Conservation (phyloP, 2,329 filamentous ascomycete species). For the Exophiala xenobiotica region DNA sequence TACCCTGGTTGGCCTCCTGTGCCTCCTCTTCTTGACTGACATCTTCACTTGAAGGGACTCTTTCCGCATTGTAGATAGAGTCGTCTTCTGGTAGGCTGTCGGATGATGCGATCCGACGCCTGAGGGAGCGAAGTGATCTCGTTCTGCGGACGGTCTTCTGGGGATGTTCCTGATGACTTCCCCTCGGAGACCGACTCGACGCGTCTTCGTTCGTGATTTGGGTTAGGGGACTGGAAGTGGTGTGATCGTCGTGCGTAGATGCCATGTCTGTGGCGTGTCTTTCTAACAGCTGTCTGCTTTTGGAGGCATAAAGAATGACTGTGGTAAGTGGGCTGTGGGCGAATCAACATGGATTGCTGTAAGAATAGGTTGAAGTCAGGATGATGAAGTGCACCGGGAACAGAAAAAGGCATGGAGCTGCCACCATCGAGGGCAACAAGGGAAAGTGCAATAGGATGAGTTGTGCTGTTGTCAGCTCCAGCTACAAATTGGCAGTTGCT, state of each 20-base stretch:
- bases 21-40: not conserved
- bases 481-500: not conserved
- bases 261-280: not conserved
- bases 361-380: not conserved
- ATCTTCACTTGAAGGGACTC: slow-evolving; percentile 34
- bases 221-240: not conserved
- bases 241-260: not conserved
- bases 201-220: not conserved
- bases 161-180: slow-evolving; percentile 2
- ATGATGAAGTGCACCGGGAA: not conserved
- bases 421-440: not conserved
- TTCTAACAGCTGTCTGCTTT: not conserved
- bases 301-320: not conserved
- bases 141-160: slow-evolving; percentile 19
- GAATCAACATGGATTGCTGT: too few relatives aligned
- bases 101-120: slow-evolving; percentile 32
- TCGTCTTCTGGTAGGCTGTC: slow-evolving; percentile 38
- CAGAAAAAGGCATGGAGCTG: too few relatives aligned
- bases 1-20: slow-evolving; percentile 11
- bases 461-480: not conserved
- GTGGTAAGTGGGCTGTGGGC: not conserved
- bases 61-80: slow-evolving; percentile 40
- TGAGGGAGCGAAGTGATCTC: slow-evolving; percentile 24
- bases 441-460: not conserved
- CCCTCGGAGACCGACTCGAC: slow-evolving; percentile 1